A percentile compares a stretch with the other conserved stretches of the same genome.
These are phyloP conservation scores for Penicillium pancosmium DNA, from an alignment of 495 filamentous ascomycete genomes.

Conservation along the genomic window DNA sequence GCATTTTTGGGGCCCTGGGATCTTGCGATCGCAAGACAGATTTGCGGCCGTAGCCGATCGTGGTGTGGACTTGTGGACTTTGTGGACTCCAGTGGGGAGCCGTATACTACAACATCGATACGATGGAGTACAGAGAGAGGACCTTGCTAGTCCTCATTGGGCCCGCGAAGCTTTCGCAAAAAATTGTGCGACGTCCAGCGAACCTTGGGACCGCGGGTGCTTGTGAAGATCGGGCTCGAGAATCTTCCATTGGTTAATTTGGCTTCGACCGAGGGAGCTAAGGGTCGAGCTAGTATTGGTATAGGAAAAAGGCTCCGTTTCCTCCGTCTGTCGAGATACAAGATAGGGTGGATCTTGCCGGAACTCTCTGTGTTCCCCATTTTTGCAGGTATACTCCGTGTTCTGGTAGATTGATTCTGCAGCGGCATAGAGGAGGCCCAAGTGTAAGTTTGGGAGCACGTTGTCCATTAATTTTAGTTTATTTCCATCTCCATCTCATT, in stretches of 20 bases:
- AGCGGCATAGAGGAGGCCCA: background rate
- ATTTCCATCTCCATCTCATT: background rate
- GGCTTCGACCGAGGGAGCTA: background rate
- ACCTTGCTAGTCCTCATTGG: constrained; percentile 3
- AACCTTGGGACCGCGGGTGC: constrained; percentile 1
- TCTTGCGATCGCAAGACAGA: background rate
- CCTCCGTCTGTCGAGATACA: background rate
- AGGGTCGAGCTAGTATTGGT: background rate
- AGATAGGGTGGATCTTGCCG: constrained; percentile 3
- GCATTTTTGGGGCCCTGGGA: constrained; percentile 14
- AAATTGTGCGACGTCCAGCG: background rate
- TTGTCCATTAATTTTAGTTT: background rate
- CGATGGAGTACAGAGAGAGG: background rate
- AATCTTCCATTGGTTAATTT: constrained; percentile 1
- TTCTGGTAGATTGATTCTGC: background rate
- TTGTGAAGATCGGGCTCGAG: constrained; percentile 3
- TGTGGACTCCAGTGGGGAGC: background rate
- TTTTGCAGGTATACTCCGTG: background rate
- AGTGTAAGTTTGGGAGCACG: constrained; percentile 6
- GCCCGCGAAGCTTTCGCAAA: background rate
- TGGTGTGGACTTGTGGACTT: background rate
- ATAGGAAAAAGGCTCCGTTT: constrained; percentile 3
- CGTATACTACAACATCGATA: background rate
- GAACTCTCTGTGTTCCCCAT: background rate
- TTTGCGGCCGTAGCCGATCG: constrained; percentile 5